Conservation (phyloP, 805 yeast species). For the Barnettozyma vustinii region DNA sequence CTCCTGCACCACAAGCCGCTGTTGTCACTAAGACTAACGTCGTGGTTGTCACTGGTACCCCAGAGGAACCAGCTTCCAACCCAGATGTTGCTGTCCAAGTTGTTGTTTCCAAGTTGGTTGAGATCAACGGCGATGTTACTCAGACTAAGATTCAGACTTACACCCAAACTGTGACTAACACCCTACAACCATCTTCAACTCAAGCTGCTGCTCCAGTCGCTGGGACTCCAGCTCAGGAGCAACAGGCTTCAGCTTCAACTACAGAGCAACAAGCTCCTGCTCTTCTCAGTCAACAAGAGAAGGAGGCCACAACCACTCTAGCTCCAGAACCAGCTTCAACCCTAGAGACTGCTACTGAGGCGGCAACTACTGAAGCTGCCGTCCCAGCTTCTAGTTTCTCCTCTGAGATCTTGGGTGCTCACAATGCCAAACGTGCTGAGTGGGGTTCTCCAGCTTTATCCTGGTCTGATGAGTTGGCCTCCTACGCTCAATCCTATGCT, state of each 20-base stretch:
- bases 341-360: conserved; percentile 4
- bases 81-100: conserved; percentile 22
- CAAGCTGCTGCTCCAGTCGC: conserved; percentile 15
- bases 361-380: conserved; percentile 22
- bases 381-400: conserved; percentile 30
- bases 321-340: conserved; percentile 8
- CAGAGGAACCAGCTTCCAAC: conserved; percentile 16
- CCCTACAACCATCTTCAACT: conserved; percentile 11
- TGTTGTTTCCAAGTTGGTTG: conserved; percentile 22
- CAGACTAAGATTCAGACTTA: conserved; percentile 18
- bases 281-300: not conserved
- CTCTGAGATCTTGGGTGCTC: conserved; percentile 39
- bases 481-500: conserved; percentile 49
- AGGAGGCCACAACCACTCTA: conserved; percentile 5
- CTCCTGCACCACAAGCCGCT: conserved; percentile 23
- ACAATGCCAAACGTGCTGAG: conserved; percentile 44
- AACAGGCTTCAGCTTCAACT: not conserved
- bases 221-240: conserved; percentile 14
- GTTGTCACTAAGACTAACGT: conserved; percentile 24
- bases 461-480: conserved; percentile 44
- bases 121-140: conserved; percentile 18
- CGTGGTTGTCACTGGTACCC: conserved; percentile 23
- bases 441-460: conserved; percentile 40
- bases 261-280: not conserved
- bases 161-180: conserved; percentile 17